Evolutionary conservation across 352 stramenopile species (phyloP).

Genomic region (Phytophthora capsici): DNA sequence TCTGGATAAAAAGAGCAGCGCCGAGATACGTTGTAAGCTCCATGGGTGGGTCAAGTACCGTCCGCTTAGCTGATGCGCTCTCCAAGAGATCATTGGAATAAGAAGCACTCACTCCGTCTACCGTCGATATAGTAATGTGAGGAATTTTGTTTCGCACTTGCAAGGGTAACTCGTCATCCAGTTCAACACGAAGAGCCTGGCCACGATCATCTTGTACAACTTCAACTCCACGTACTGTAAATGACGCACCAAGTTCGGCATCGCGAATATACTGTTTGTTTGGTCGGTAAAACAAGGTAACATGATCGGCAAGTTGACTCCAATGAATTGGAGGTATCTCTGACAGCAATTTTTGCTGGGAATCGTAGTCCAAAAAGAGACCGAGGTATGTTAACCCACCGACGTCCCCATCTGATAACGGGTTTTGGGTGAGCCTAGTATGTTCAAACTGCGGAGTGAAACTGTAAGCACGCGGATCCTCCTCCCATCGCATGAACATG

Average conservation of each 20-base stretch:
- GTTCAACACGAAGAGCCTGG: conserved; percentile 57
- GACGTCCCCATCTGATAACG: conserved; percentile 48
- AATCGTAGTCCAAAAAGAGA: conserved; percentile 53
- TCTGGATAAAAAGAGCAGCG: conserved; percentile 47
- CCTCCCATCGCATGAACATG: conserved; percentile 76
- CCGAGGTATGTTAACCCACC: conserved; percentile 57
- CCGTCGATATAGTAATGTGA: conserved; percentile 71
- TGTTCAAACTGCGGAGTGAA: conserved; percentile 62
- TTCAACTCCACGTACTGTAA: conserved; percentile 42
- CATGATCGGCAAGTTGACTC: conserved; percentile 62
- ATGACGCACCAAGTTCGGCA: conserved; percentile 49
- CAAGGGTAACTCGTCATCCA: conserved; percentile 46
- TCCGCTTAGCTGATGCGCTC: conserved; percentile 23
- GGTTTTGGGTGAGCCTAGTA: conserved; percentile 50
- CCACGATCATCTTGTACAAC: conserved; percentile 52
- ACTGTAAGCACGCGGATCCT: conserved; percentile 39
- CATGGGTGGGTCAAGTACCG: conserved; percentile 25
- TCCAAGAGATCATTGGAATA: conserved; percentile 77
- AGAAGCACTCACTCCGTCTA: conserved; percentile 46
- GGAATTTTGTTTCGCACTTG: conserved; percentile 58
- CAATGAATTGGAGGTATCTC: conserved; percentile 34
- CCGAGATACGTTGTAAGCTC: conserved; percentile 36
- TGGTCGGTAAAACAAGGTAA: conserved; percentile 72
- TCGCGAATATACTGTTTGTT: conserved; percentile 57
- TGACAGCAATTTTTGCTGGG: conserved; percentile 42